Conservation (phyloP, 75 land plant genomes). For the Selaginella tamariscina region DNA sequence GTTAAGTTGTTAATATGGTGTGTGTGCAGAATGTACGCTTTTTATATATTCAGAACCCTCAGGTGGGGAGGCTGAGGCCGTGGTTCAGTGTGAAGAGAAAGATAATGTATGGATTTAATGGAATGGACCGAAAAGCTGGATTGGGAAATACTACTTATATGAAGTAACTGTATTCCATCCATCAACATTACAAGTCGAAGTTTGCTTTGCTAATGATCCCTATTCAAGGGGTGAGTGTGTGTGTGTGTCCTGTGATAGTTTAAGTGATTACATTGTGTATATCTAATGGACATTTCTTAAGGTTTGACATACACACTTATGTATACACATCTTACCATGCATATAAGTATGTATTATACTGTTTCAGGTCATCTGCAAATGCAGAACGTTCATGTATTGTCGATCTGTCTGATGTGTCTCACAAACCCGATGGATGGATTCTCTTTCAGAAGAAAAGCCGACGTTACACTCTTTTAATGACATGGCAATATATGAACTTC, state of each 20-base stretch:
- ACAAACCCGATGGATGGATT: constrained; percentile 66
- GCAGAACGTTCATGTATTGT: constrained; percentile 61
- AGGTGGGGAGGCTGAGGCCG: constrained; percentile 40
- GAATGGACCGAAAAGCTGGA: constrained; percentile 78
- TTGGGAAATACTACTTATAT: constrained; percentile 73
- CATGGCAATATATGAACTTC: constrained; percentile 82
- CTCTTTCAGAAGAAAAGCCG: constrained; percentile 62
- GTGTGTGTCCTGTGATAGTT: background rate
- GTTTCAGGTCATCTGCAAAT: constrained; percentile 67
- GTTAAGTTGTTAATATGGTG: background rate
- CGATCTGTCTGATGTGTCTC: constrained; percentile 38
- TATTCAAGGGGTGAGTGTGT: constrained; percentile 80
- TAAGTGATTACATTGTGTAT: background rate
- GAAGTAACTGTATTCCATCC: constrained; percentile 76
- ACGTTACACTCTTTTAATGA: constrained; percentile 52
- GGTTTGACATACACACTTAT: background rate
- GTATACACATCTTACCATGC: background rate
- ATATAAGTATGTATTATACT: background rate
- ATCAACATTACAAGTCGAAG: constrained; percentile 47
- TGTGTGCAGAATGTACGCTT: constrained; percentile 41
- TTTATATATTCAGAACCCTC: constrained; percentile 39
- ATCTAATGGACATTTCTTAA: background rate
- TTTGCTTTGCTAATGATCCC: constrained; percentile 68
- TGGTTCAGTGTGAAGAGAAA: constrained; percentile 45
- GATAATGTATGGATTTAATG: constrained; percentile 60